Evolutionary conservation across 306 rosid species (phyloP).

Genomic region (Quercus robur): DNA sequence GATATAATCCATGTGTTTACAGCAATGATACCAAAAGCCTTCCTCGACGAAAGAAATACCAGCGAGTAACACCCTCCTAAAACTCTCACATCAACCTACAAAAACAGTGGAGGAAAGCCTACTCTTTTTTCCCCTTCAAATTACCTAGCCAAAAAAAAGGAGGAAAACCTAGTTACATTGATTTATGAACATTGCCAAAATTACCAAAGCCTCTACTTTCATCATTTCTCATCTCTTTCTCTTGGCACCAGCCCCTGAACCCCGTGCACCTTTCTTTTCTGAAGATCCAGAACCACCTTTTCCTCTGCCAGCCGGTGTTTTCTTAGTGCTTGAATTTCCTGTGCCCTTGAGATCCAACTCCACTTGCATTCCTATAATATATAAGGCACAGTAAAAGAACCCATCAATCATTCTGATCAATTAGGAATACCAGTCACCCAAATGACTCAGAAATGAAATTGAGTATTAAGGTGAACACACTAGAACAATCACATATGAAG

Average conservation of each 20-base stretch:
- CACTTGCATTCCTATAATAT: slow-evolving; percentile 59
- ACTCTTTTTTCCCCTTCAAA: neutral
- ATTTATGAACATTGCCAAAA: neutral
- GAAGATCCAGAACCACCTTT: slow-evolving; percentile 51
- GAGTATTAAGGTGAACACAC: neutral
- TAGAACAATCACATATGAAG: neutral
- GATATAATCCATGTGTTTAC: neutral
- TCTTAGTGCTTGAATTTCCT: slow-evolving; percentile 60
- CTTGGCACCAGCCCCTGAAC: slow-evolving; percentile 62
- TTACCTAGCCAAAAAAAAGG: neutral
- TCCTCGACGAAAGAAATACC: neutral
- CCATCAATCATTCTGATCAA: slow-evolving; percentile 4
- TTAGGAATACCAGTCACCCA: neutral
- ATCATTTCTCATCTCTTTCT: slow-evolving; percentile 70
- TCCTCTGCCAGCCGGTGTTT: slow-evolving; percentile 58
- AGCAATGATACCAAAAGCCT: neutral
- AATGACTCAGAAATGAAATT: slow-evolving; percentile 3
- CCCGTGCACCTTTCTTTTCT: slow-evolving; percentile 55
- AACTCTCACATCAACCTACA: neutral
- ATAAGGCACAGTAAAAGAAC: neutral
- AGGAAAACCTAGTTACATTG: slow-evolving; percentile 2
- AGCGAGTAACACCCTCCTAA: neutral
- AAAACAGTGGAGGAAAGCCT: neutral
- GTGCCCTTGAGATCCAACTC: slow-evolving; percentile 75
- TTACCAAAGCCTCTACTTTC: neutral